A percentile compares a stretch with the other conserved stretches of the same genome.
These are phyloP conservation scores for Cryptomeria japonica DNA, from an alignment of 75 land plant genomes.

Conservation along the genomic window DNA sequence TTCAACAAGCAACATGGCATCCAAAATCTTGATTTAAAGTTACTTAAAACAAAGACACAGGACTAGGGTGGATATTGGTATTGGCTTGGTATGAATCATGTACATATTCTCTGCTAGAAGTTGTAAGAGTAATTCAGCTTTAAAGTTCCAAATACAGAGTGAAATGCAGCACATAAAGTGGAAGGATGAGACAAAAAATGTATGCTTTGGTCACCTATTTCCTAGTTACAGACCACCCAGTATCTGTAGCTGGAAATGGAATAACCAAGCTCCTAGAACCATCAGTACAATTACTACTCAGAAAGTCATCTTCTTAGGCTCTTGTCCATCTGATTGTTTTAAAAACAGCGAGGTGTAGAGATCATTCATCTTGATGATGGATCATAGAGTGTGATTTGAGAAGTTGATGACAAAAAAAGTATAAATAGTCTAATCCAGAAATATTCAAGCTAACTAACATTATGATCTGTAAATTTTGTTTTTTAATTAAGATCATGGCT, in stretches of 20 bases:
- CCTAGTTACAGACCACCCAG: neutral
- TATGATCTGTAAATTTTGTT: too few species aligned
- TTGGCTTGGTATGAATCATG: neutral
- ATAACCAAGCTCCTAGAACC: neutral
- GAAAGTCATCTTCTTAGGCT: neutral
- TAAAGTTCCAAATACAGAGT: neutral
- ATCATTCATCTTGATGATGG: too few species aligned
- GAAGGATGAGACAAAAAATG: neutral
- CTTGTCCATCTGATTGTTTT: neutral
- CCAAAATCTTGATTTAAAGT: neutral
- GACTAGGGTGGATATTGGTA: neutral
- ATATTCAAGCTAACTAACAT: too few species aligned
- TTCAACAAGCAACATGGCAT: neutral
- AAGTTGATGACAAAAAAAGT: too few species aligned
- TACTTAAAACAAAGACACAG: neutral
- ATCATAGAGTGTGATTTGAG: too few species aligned
- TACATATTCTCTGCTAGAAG: neutral
- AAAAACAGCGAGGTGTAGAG: neutral
- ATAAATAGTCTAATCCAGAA: too few species aligned
- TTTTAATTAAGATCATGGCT: too few species aligned
- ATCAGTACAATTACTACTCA: neutral
- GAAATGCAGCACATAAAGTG: neutral
- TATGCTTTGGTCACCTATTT: neutral
- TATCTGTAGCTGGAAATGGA: neutral
- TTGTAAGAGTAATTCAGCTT: neutral